A percentile compares a stretch with the other conserved stretches of the same genome.
Conservation (phyloP, 176 grass and related monocot species). For the Coix lacrymajobi region DNA sequence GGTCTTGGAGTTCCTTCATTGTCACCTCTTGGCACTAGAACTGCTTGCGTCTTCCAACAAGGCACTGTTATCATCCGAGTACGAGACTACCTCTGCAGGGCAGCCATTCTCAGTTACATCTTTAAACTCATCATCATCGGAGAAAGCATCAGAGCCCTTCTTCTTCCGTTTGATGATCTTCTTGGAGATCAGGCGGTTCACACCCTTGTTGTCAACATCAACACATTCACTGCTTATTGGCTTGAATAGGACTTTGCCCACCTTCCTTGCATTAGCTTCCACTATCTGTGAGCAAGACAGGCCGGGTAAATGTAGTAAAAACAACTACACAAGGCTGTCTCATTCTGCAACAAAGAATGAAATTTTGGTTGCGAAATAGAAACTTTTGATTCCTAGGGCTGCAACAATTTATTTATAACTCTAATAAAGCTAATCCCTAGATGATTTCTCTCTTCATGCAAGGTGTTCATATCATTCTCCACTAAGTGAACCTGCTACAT, state of each 20-base stretch:
- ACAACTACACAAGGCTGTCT: not conserved
- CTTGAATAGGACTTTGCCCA: conserved; percentile 69
- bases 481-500: too few species aligned
- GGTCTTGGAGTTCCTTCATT: conserved; percentile 24
- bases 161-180: conserved; percentile 77
- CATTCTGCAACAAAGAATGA: not conserved
- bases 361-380: not conserved
- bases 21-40: conserved; percentile 30
- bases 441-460: too few species aligned
- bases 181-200: conserved; percentile 50
- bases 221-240: conserved; percentile 58
- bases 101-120: conserved; percentile 41
- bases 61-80: conserved; percentile 20
- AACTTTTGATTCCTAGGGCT: not conserved
- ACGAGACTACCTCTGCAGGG: conserved; percentile 38
- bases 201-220: conserved; percentile 41
- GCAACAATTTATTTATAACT: too few species aligned
- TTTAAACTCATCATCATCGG: not conserved
- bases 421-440: too few species aligned
- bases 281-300: conserved; percentile 48
- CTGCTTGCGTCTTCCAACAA: conserved; percentile 37
- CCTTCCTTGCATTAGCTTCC: conserved; percentile 71
- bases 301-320: not conserved
- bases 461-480: too few species aligned
- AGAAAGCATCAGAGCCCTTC: conserved; percentile 15